Percentiles rank a stretch among this genome's conserved stretches.
phyloP scores from a whole-genome alignment of 2,329 filamentous ascomycete genomes.

The Neophaeococcomyces mojaviensis region DNA sequence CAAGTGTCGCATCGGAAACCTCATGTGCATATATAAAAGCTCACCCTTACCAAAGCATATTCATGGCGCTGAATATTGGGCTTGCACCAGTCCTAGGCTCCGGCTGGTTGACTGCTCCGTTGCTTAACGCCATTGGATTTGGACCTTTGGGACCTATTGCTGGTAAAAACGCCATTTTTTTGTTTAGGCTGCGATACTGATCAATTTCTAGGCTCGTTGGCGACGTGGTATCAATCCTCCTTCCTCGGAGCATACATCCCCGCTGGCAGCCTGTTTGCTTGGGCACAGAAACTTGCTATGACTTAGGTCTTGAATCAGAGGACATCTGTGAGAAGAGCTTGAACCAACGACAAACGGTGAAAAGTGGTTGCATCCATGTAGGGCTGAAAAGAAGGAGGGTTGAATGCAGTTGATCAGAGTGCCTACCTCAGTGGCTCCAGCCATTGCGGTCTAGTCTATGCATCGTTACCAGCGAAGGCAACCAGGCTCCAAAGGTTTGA shows the following conservation, averaged over 20 bases:
- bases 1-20: not conserved
- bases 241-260: constrained; percentile 1
- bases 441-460: too few relatives aligned
- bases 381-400: too few relatives aligned
- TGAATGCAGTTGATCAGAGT: too few relatives aligned
- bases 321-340: too few relatives aligned
- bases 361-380: too few relatives aligned
- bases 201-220: not conserved
- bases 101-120: not conserved
- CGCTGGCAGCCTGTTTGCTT: not conserved
- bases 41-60: not conserved
- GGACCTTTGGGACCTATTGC: not conserved
- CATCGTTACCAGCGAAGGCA: too few relatives aligned
- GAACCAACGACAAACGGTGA: too few relatives aligned
- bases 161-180: not conserved
- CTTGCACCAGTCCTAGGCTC: not conserved
- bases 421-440: too few relatives aligned
- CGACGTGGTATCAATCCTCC: constrained; percentile 2
- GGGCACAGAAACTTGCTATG: not conserved
- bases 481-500: too few relatives aligned
- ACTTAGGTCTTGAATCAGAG: too few relatives aligned
- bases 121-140: not conserved
- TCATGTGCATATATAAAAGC: not conserved
- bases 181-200: not conserved
- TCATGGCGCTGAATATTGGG: not conserved